Percentiles rank a stretch among this genome's conserved stretches.
Conservation (phyloP, 2,329 filamentous ascomycete species). For the Exophiala sp. region DNA sequence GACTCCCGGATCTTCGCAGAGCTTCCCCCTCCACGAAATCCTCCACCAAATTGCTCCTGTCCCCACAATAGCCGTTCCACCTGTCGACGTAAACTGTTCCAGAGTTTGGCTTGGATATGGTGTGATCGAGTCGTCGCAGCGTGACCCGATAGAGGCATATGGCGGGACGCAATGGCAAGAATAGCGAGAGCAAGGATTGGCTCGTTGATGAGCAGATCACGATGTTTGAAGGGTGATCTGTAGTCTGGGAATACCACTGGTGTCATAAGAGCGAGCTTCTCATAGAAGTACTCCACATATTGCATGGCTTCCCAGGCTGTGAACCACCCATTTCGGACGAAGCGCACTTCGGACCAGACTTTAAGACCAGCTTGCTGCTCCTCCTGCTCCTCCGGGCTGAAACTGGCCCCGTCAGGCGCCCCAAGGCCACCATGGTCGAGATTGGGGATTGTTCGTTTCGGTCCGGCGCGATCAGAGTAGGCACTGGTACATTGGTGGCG, state of each 20-base stretch:
- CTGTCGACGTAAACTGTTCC: slow-evolving; percentile 91
- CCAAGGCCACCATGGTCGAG: slow-evolving; percentile 15
- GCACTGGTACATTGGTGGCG: slow-evolving; percentile 16
- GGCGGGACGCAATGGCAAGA: slow-evolving; percentile 82
- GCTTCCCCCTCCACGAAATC: slow-evolving; percentile 66
- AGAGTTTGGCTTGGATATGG: slow-evolving; percentile 89
- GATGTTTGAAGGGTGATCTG: slow-evolving; percentile 70
- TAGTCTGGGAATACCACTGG: slow-evolving; percentile 92
- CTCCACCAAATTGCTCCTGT: slow-evolving; percentile 89
- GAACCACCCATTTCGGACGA: slow-evolving; percentile 96
- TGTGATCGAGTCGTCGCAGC: slow-evolving; percentile 78
- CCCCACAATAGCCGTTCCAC: slow-evolving; percentile 93
- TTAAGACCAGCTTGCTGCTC: slow-evolving; percentile 60
- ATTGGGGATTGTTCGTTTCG: slow-evolving; percentile 17
- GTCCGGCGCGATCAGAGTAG: slow-evolving; percentile 14
- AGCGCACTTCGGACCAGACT: slow-evolving; percentile 87
- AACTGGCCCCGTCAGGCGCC: slow-evolving; percentile 30
- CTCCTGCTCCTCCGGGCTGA: slow-evolving; percentile 30
- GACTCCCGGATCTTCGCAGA: slow-evolving; percentile 60
- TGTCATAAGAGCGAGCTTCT: slow-evolving; percentile 82
- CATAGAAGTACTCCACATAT: slow-evolving; percentile 95
- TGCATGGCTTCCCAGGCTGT: slow-evolving; percentile 86
- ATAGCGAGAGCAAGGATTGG: slow-evolving; percentile 89
- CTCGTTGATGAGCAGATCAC: slow-evolving; percentile 77
- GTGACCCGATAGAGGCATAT: slow-evolving; percentile 71